Percentiles rank a stretch among this genome's conserved stretches.
These are phyloP conservation scores for Tulasnella sp. DNA, from an alignment of 768 basidiomycete genomes.

Conservation along the genomic window DNA sequence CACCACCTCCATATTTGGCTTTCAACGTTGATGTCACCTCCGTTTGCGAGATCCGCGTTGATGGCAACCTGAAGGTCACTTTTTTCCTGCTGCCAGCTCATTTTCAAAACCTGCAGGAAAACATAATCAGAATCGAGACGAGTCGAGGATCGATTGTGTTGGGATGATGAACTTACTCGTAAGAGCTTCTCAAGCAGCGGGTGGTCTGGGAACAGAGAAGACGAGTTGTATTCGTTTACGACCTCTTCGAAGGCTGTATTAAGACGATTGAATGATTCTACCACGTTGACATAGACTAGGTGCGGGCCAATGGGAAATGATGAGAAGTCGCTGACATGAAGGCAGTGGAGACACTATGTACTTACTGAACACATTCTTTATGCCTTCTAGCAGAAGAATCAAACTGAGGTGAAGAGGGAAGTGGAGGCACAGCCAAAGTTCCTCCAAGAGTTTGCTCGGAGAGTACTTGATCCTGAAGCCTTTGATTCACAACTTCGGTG, in stretches of 20 bases:
- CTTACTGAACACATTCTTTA: neutral
- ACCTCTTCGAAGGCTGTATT: neutral
- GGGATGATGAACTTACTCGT: neutral
- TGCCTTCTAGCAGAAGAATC: neutral
- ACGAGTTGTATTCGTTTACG: neutral
- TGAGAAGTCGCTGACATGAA: neutral
- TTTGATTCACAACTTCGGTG: neutral
- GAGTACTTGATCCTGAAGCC: neutral
- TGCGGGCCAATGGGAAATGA: neutral
- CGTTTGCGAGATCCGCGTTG: neutral
- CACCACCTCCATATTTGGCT: neutral
- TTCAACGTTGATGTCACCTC: neutral
- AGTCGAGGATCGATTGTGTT: no score
- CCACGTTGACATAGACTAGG: neutral
- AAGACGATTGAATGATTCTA: neutral
- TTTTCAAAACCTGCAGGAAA: neutral
- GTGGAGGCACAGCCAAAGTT: constrained; percentile 2
- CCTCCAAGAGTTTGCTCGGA: neutral
- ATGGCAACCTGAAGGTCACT: neutral
- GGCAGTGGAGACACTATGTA: neutral
- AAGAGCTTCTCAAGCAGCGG: neutral
- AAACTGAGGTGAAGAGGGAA: neutral
- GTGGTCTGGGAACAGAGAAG: neutral
- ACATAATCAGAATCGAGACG: no score
- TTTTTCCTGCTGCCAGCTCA: neutral